Evolutionary conservation across 2,329 filamentous ascomycete species (phyloP).

Genomic region (Trichoderma sp.): DNA sequence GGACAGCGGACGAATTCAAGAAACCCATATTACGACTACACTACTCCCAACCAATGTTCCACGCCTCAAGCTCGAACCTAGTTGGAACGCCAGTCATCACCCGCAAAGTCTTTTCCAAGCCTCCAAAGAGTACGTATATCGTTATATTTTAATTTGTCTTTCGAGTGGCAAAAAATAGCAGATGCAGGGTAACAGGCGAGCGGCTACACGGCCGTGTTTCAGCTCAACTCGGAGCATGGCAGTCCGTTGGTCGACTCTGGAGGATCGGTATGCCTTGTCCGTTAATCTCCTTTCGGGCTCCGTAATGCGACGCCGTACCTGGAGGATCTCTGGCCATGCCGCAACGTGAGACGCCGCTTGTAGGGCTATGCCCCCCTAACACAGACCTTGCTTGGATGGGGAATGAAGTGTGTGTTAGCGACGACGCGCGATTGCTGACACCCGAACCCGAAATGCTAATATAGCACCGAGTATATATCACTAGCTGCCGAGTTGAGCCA

Average conservation of each 20-base stretch:
- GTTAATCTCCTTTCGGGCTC: slow-evolving; percentile 4
- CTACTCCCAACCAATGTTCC: background rate
- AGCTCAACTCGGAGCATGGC: background rate
- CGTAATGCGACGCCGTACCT: slow-evolving; percentile 1
- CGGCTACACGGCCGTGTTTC: background rate
- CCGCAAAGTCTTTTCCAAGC: background rate
- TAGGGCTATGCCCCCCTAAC: slow-evolving; percentile 14
- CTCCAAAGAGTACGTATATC: background rate
- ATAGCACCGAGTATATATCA: background rate
- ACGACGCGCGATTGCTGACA: slow-evolving; percentile 20
- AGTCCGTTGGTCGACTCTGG: slow-evolving; percentile 8
- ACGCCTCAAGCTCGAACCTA: background rate
- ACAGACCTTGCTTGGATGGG: background rate
- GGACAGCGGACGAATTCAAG: background rate
- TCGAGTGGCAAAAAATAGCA: background rate
- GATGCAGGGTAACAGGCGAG: slow-evolving; percentile 1
- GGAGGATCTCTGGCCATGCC: slow-evolving; percentile 10
- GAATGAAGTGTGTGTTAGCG: background rate
- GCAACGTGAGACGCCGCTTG: slow-evolving; percentile 9
- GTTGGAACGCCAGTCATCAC: background rate
- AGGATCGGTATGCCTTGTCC: slow-evolving; percentile 6
- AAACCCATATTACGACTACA: background rate
- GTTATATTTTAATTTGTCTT: background rate
- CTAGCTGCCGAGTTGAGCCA: background rate
- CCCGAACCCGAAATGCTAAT: background rate